These are phyloP conservation scores for Gossypium stocksii DNA, from an alignment of 345 rosid genomes.

Conservation along the genomic window DNA sequence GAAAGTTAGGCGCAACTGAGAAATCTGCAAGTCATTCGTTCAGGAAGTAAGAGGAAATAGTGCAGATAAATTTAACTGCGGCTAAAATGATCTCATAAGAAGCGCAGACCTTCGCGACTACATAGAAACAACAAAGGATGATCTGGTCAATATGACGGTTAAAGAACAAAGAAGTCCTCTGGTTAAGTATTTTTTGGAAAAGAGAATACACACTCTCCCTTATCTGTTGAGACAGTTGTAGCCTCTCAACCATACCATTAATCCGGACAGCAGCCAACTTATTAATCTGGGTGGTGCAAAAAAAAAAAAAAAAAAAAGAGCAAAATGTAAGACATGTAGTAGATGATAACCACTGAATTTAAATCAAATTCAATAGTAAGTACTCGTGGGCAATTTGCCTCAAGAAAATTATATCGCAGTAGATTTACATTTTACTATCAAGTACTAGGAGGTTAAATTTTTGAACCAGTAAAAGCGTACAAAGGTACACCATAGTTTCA, in stretches of 20 bases:
- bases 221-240: constrained; percentile 67
- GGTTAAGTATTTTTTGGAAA: constrained; percentile 65
- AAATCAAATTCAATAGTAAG: background rate
- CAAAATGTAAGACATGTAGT: constrained; percentile 9
- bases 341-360: background rate
- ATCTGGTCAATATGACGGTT: constrained; percentile 84
- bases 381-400: background rate
- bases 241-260: constrained; percentile 78
- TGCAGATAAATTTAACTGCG: constrained; percentile 9
- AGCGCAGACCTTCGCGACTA: constrained; percentile 66
- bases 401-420: background rate
- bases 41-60: constrained; percentile 22
- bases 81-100: background rate
- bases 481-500: background rate
- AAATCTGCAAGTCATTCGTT: constrained; percentile 57
- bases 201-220: constrained; percentile 68
- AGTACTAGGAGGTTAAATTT: background rate
- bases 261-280: constrained; percentile 86
- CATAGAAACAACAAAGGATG: constrained; percentile 83
- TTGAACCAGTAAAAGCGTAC: background rate
- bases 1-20: constrained; percentile 75
- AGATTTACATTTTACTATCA: background rate
- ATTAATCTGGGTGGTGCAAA: constrained; percentile 45
- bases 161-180: constrained; percentile 60
- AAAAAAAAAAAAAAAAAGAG: background rate